Conservation (phyloP, 2,329 filamentous ascomycete genomes). For the Claviceps sorghi region DNA sequence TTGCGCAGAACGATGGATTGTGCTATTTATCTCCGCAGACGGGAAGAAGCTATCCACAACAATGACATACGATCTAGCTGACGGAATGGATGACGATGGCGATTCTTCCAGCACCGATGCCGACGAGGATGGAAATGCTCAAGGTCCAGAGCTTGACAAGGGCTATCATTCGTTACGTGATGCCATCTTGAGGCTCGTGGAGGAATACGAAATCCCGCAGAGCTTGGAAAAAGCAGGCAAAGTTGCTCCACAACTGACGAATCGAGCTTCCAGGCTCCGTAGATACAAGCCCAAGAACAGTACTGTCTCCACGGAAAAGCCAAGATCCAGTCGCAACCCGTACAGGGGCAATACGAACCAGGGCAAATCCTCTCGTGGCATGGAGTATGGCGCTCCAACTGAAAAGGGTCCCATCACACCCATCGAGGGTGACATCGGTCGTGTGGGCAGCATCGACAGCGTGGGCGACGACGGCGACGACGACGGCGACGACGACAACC, state of each 20-base stretch:
- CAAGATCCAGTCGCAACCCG: constrained; percentile 43
- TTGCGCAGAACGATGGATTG: constrained; percentile 69
- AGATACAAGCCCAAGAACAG: constrained; percentile 47
- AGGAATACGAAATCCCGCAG: constrained; percentile 68
- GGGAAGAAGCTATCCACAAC: constrained; percentile 54
- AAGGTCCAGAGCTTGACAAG: constrained; percentile 52
- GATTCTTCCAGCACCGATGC: constrained; percentile 46
- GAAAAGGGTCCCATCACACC: background rate
- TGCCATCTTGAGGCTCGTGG: constrained; percentile 64
- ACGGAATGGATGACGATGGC: constrained; percentile 51
- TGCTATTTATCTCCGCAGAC: constrained; percentile 63
- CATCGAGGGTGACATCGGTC: background rate
- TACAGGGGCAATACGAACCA: constrained; percentile 28
- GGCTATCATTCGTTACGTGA: constrained; percentile 71
- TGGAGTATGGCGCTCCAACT: constrained; percentile 6
- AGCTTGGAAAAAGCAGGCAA: constrained; percentile 44
- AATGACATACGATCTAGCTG: constrained; percentile 58
- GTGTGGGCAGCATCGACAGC: background rate
- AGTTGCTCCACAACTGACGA: constrained; percentile 49
- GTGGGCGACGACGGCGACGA: background rate
- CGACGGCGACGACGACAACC: background rate
- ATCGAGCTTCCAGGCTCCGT: constrained; percentile 48
- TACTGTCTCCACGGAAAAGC: constrained; percentile 35
- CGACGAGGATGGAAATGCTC: constrained; percentile 45
- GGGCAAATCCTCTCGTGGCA: constrained; percentile 5